Conservation (phyloP, 2,329 filamentous ascomycete species). For the Falciphora oryzae region DNA sequence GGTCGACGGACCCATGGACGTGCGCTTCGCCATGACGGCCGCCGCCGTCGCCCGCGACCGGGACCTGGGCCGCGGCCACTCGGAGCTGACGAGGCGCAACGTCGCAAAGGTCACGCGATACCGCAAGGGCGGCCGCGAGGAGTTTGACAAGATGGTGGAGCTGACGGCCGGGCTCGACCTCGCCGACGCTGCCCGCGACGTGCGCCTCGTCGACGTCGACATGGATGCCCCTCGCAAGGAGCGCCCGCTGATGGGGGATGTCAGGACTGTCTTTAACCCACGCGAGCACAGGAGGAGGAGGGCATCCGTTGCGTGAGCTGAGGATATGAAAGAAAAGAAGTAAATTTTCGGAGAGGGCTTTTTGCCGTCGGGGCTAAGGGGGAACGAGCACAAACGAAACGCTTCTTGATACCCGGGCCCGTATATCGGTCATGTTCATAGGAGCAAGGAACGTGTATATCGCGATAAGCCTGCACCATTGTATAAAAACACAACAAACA, state of each 20-base stretch:
- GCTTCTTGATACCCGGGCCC: no score
- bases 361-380: not conserved
- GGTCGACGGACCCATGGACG: slow-evolving; percentile 89
- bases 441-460: not conserved
- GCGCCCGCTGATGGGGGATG: not conserved
- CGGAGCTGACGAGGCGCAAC: slow-evolving; percentile 70
- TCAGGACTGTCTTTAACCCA: slow-evolving; percentile 8
- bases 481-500: not conserved
- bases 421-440: no score
- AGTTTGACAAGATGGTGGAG: slow-evolving; percentile 61
- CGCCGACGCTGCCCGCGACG: slow-evolving; percentile 11
- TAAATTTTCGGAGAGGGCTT: not conserved
- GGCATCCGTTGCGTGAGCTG: not conserved
- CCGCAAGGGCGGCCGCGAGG: slow-evolving; percentile 58
- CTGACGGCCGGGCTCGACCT: slow-evolving; percentile 31
- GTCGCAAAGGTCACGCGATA: slow-evolving; percentile 77
- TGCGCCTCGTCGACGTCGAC: not conserved
- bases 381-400: no score
- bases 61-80: slow-evolving; percentile 50
- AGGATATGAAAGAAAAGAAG: not conserved
- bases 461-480: not conserved
- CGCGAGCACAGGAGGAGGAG: slow-evolving; percentile 8
- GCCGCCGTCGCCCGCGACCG: slow-evolving; percentile 67
- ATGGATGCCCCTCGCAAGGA: not conserved
- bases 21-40: slow-evolving; percentile 91